Conservation (phyloP, 2,329 filamentous ascomycete species). For the Ophiostoma quercus region DNA sequence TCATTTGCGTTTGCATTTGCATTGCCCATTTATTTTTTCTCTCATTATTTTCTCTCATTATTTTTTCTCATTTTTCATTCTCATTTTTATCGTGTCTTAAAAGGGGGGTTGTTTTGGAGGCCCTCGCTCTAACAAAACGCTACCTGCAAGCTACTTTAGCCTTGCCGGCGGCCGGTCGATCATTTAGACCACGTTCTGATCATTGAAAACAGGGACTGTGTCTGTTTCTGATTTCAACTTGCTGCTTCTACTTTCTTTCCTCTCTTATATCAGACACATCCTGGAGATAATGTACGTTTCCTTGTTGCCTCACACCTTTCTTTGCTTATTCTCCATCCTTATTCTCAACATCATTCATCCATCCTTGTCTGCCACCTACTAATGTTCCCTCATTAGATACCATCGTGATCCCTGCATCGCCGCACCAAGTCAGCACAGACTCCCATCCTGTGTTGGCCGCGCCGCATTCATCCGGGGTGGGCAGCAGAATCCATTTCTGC, state of each 20-base stretch:
- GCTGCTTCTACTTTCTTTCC: background rate
- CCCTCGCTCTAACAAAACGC: conserved; percentile 15
- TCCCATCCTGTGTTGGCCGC: conserved; percentile 4
- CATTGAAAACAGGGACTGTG: background rate
- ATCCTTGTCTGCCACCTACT: background rate
- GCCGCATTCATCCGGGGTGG: background rate
- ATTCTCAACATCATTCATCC: background rate
- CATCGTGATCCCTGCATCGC: background rate
- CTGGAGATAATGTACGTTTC: background rate
- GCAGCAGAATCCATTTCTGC: conserved; percentile 5
- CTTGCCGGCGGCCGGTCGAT: conserved; percentile 23
- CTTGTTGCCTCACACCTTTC: background rate
- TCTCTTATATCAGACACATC: background rate
- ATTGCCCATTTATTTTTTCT: background rate
- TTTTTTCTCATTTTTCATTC: background rate
- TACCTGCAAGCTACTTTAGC: conserved; percentile 23
- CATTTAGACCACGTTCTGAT: conserved; percentile 16
- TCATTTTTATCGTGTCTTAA: conserved; percentile 6
- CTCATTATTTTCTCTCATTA: background rate
- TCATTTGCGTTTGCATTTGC: background rate
- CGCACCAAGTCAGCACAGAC: conserved; percentile 3
- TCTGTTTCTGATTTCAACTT: background rate
- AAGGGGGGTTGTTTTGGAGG: conserved; percentile 18
- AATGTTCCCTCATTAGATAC: background rate
- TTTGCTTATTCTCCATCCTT: background rate